These are phyloP conservation scores for Trypanosoma boissoni DNA, from an alignment of 208 protist genomes.

Conservation along the genomic window DNA sequence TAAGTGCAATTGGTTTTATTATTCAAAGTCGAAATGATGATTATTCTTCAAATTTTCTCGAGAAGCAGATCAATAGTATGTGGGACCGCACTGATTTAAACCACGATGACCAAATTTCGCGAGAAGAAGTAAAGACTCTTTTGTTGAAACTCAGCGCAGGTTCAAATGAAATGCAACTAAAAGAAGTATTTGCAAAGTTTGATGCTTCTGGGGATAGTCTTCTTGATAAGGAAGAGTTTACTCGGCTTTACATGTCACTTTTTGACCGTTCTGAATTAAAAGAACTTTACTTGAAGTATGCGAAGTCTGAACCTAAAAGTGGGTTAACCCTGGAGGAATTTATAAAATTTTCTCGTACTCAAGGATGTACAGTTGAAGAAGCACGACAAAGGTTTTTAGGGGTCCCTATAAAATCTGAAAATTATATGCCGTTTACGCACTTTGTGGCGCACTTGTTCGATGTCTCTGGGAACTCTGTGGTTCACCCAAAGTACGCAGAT, in stretches of 20 bases:
- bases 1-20: constrained; percentile 40
- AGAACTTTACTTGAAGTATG: constrained; percentile 31
- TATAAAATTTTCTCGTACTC: constrained; percentile 29
- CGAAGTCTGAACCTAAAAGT: constrained; percentile 20
- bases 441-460: constrained; percentile 43
- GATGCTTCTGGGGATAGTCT: constrained; percentile 37
- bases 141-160: constrained; percentile 41
- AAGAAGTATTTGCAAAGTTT: constrained; percentile 30
- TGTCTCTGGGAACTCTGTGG: constrained; percentile 29
- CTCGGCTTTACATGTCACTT: constrained; percentile 39
- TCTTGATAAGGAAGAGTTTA: constrained; percentile 57
- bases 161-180: constrained; percentile 28
- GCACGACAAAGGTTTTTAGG: constrained; percentile 21
- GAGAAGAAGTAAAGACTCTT: constrained; percentile 46
- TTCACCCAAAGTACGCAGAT: constrained; percentile 18
- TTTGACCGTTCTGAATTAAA: constrained; percentile 36
- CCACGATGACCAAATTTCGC: constrained; percentile 39
- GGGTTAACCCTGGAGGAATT: constrained; percentile 49
- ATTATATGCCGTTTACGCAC: constrained; percentile 27
- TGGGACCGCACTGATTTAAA: constrained; percentile 50
- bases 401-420: constrained; percentile 18
- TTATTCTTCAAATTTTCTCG: constrained; percentile 18
- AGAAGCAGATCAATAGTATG: constrained; percentile 33
- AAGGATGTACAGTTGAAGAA: constrained; percentile 23
- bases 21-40: constrained; percentile 3